These are phyloP conservation scores for Phascolomyces articulosus DNA, from an alignment of 371 early-diverging fungal species.

Conservation along the genomic window DNA sequence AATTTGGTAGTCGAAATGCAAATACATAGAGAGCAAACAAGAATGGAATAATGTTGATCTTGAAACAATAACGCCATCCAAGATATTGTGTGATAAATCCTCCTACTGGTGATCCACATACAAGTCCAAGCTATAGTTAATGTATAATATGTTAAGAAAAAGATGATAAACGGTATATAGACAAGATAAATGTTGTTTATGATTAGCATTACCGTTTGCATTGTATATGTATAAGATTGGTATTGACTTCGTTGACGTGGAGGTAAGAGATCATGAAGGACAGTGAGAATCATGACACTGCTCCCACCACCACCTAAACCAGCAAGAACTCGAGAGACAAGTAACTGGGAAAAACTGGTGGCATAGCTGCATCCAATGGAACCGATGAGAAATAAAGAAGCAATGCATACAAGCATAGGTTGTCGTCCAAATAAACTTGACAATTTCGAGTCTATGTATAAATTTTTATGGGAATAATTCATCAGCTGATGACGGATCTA, in stretches of 20 bases:
- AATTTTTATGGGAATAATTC: too few relatives aligned
- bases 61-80: constrained; percentile 76
- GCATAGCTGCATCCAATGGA: constrained; percentile 57
- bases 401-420: constrained; percentile 50
- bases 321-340: constrained; percentile 71
- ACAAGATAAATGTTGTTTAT: background rate
- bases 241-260: constrained; percentile 44
- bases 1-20: constrained; percentile 29
- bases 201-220: constrained; percentile 38
- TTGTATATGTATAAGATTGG: constrained; percentile 45
- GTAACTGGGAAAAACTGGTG: constrained; percentile 61
- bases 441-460: background rate
- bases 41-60: constrained; percentile 75
- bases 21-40: constrained; percentile 42
- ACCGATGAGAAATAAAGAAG: constrained; percentile 57
- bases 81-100: constrained; percentile 56
- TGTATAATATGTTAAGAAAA: background rate
- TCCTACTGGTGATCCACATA: constrained; percentile 48
- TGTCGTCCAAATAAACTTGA: constrained; percentile 74
- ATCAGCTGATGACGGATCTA: too few relatives aligned
- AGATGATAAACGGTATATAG: background rate
- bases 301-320: constrained; percentile 79
- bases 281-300: constrained; percentile 17
- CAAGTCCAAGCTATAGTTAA: constrained; percentile 31
- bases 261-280: constrained; percentile 34